Base-by-base conservation (phyloP, 1,139 yeast genomes). In the Diutina neorugosa region DNA sequence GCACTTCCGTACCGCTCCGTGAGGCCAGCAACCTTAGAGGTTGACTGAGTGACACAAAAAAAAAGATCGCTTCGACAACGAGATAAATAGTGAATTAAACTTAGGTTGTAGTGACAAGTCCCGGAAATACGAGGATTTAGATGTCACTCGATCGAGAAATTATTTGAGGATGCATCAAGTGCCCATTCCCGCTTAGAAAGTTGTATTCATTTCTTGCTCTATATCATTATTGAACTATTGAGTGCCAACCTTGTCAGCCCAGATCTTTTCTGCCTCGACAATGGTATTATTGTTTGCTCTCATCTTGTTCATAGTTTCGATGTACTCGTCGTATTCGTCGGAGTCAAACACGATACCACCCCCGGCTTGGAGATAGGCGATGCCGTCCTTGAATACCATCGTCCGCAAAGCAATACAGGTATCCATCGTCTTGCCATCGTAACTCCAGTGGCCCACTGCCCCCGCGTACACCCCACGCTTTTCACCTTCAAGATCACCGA, bases 391-490 rank as follows among this genome's bases (percentile, higher is more conserved):
- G 63, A 80, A 86, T 46, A 93, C 93, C 98, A 93, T 93, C 1
- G 98, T 93, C 70, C 98, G 80, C 61, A 93, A 74, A 0, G 98
- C 98, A 65, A 93, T 93, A 70, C 98, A 93, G 0, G 98, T 93
- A 65, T 93, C 95, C 98, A 93, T 93, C 27, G 90, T 79, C 61
- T 80, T 82, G 18, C 94, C 89, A 63, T 89, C 96, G 65, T 90
- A 93, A 1, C 96, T 91, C 96, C 97, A 93, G 66, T 87, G 86
- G 11, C 98, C 98, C n/a, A 93, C 97, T 1, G 98, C 98, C 58
- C 98, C 98, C 1, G 98, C 98, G 65, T 93, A 93, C 14, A 91
- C 91, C 48, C 98, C 98, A 63, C 98, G 78, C 64, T 90, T 88
- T 65, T 93, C 98, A 59, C 81, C 77, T 65, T 93, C 98, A 53